Evolutionary conservation across 2,329 filamentous ascomycete genomes (phyloP).

Genomic region (Cadophora sp.): DNA sequence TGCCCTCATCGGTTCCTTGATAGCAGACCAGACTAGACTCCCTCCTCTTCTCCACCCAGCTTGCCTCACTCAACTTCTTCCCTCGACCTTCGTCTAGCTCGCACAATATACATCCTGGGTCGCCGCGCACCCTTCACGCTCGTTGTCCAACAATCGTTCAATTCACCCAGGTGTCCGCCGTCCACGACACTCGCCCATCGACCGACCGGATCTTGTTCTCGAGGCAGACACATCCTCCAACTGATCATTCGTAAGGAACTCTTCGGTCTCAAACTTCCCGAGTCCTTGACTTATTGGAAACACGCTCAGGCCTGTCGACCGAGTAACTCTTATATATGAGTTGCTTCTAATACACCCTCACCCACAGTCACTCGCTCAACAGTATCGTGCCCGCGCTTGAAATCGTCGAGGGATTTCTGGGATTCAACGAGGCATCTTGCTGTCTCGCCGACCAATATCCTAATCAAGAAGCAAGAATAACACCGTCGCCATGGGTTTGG

Average conservation of each 20-base stretch:
- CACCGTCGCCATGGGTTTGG: slow-evolving; percentile 60
- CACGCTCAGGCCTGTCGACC: slow-evolving; percentile 19
- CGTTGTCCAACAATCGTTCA: slow-evolving; percentile 34
- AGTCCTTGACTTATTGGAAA: slow-evolving; percentile 24
- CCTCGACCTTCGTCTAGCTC: slow-evolving; percentile 32
- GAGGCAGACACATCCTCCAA: slow-evolving; percentile 22
- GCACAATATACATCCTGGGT: slow-evolving; percentile 37
- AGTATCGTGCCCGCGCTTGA: neutral
- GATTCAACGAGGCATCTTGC: slow-evolving; percentile 31
- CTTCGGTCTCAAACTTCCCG: neutral
- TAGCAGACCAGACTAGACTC: slow-evolving; percentile 29
- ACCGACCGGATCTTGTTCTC: slow-evolving; percentile 21
- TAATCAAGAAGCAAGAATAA: slow-evolving; percentile 33
- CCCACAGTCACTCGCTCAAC: slow-evolving; percentile 40
- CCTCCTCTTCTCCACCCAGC: slow-evolving; percentile 19
- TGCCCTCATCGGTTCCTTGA: slow-evolving; percentile 25
- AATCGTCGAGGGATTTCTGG: slow-evolving; percentile 6
- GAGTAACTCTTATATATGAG: slow-evolving; percentile 32
- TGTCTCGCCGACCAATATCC: slow-evolving; percentile 28
- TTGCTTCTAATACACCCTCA: slow-evolving; percentile 31
- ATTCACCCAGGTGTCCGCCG: slow-evolving; percentile 23
- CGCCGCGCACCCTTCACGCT: slow-evolving; percentile 32
- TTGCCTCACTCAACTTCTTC: slow-evolving; percentile 22
- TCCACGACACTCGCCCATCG: slow-evolving; percentile 26
- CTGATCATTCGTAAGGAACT: slow-evolving; percentile 23